Conservation (phyloP, 2,329 filamentous ascomycete genomes). For the Thielaviopsis euricoi region DNA sequence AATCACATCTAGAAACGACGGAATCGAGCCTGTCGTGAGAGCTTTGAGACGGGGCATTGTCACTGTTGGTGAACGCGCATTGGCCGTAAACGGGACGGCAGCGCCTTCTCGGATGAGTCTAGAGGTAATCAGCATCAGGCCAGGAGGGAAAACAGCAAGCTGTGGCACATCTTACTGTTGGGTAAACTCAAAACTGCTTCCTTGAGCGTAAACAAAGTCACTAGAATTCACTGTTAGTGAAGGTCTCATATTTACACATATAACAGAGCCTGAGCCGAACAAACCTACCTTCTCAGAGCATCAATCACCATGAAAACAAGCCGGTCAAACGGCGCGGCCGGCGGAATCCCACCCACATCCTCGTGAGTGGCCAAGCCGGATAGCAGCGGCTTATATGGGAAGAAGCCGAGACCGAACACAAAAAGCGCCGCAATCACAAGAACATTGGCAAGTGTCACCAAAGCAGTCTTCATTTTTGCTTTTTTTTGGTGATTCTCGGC, state of each 20-base stretch:
- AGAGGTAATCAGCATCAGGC: slow-evolving; percentile 1
- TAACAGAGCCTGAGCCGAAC: too few relatives aligned
- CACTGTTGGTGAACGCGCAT: slow-evolving; percentile 91
- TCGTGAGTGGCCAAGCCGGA: slow-evolving; percentile 64
- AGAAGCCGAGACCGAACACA: slow-evolving; percentile 80
- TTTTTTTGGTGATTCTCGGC: too few relatives aligned
- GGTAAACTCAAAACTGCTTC: slow-evolving; percentile 72
- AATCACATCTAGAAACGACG: slow-evolving; percentile 92
- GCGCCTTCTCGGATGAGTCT: slow-evolving; percentile 71
- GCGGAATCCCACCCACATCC: slow-evolving; percentile 32
- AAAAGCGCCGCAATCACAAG: slow-evolving; percentile 59
- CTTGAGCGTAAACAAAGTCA: slow-evolving; percentile 77
- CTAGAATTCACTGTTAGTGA: slow-evolving; percentile 28
- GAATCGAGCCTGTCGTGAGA: slow-evolving; percentile 94
- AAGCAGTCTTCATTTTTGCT: background rate
- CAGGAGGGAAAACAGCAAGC: background rate
- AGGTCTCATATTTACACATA: background rate
- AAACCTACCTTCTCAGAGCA: slow-evolving; percentile 60
- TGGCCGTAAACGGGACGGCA: slow-evolving; percentile 84
- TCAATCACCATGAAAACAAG: slow-evolving; percentile 97
- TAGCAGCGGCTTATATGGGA: slow-evolving; percentile 90
- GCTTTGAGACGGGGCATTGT: slow-evolving; percentile 97
- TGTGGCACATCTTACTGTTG: slow-evolving; percentile 46
- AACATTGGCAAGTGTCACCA: slow-evolving; percentile 41
- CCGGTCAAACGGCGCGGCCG: slow-evolving; percentile 64